Evolutionary conservation across 345 rosid genomes (phyloP).

Genomic region (Corchorus olitorius): DNA sequence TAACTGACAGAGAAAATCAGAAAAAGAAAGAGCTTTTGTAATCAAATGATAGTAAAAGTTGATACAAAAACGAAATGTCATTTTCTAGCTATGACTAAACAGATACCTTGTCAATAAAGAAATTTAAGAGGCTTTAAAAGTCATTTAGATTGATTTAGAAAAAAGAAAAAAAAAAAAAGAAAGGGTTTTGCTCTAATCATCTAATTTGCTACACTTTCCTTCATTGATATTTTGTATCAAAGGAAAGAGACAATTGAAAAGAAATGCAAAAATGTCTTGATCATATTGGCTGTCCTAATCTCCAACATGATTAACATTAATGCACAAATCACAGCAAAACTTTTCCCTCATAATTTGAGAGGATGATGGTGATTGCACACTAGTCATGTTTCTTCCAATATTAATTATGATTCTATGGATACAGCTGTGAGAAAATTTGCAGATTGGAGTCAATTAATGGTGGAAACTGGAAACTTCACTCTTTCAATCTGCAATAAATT

Average conservation of each 20-base stretch:
- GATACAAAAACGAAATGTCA: too few species aligned
- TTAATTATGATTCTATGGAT: too few species aligned
- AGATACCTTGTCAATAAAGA: not conserved
- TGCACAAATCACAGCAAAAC: not conserved
- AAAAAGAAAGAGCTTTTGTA: not conserved
- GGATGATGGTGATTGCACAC: not conserved
- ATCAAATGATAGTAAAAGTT: not conserved
- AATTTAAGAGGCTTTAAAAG: not conserved
- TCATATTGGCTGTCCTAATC: not conserved
- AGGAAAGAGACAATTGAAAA: not conserved
- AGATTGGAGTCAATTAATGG: not conserved
- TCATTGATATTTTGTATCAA: not conserved
- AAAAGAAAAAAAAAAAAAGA: not conserved
- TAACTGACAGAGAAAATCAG: not conserved
- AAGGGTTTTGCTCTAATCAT: not conserved
- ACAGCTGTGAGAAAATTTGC: not conserved
- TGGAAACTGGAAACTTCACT: not conserved
- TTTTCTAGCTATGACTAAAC: not conserved
- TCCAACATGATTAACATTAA: slow-evolving; percentile 9
- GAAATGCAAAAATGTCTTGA: not conserved
- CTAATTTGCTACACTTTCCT: not conserved
- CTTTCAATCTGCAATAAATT: not conserved
- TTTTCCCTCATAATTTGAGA: not conserved
- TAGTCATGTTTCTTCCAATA: not conserved
- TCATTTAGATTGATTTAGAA: not conserved